Evolutionary conservation across 1,284 basidiomycete species (phyloP).

Genomic region (Rhodotorula sp.): DNA sequence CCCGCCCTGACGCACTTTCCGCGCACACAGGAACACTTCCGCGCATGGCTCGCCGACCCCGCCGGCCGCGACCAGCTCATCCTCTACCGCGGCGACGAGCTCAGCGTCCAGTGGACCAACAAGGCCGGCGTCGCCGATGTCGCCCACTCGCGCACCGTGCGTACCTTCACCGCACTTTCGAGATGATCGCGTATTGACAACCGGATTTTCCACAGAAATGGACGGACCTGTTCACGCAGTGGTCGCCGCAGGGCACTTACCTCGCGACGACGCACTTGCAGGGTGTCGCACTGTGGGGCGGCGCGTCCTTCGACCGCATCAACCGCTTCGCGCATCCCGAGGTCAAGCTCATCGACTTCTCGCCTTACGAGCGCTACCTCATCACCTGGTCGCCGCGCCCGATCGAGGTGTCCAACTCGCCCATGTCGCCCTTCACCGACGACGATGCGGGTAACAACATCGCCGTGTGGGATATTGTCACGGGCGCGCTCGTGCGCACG

Average conservation of each 20-base stretch:
- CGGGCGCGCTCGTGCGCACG: constrained; percentile 87
- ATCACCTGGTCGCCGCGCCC: constrained; percentile 98
- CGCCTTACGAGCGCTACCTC: constrained; percentile 93
- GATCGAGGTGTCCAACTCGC: constrained; percentile 67
- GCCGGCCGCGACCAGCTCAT: constrained; percentile 95
- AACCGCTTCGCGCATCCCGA: constrained; percentile 93
- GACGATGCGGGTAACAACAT: constrained; percentile 97
- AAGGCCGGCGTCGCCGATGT: constrained; percentile 84
- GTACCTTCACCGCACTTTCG: constrained; percentile 45
- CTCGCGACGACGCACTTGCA: constrained; percentile 92
- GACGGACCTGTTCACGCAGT: constrained; percentile 96
- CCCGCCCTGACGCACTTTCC: background rate
- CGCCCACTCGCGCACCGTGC: constrained; percentile 70
- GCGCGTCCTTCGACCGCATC: constrained; percentile 79
- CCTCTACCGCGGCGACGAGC: constrained; percentile 89
- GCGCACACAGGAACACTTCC: constrained; percentile 80
- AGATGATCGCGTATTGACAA: background rate
- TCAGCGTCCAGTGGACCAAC: constrained; percentile 91
- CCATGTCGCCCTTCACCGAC: constrained; percentile 69
- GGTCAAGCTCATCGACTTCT: constrained; percentile 96
- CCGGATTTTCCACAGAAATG: constrained; percentile 65
- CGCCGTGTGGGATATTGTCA: constrained; percentile 97
- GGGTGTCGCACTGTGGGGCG: constrained; percentile 95
- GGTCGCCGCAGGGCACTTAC: constrained; percentile 95
- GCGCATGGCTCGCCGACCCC: constrained; percentile 90